Conservation (phyloP, 2,329 filamentous ascomycete species). For the Ascocoryne sarcoides region DNA sequence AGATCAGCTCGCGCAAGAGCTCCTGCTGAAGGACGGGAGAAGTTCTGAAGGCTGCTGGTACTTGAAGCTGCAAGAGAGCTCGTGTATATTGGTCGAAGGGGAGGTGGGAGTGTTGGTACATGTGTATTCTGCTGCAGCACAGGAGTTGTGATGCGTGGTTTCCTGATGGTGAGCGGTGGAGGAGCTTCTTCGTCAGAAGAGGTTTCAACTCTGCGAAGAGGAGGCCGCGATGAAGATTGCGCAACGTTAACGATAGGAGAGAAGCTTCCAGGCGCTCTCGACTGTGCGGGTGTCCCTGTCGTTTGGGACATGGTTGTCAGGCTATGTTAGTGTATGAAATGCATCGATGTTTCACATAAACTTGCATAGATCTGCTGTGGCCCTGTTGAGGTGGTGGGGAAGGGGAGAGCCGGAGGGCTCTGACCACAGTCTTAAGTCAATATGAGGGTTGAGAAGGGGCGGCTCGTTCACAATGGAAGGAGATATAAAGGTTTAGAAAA, state of each 20-base stretch:
- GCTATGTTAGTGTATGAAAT: slow-evolving; percentile 13
- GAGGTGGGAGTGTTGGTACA: background rate
- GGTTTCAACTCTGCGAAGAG: slow-evolving; percentile 37
- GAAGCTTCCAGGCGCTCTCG: slow-evolving; percentile 27
- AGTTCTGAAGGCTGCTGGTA: slow-evolving; percentile 42
- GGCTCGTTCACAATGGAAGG: background rate
- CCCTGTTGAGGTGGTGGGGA: background rate
- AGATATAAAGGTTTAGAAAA: background rate
- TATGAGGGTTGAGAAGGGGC: background rate
- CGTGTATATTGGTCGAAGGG: slow-evolving; percentile 41
- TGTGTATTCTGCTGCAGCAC: slow-evolving; percentile 19
- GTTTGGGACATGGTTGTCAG: slow-evolving; percentile 18
- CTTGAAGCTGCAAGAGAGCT: slow-evolving; percentile 40
- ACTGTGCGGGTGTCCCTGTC: slow-evolving; percentile 14
- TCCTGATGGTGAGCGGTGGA: slow-evolving; percentile 37
- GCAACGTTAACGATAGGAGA: slow-evolving; percentile 26
- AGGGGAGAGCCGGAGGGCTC: background rate
- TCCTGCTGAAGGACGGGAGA: slow-evolving; percentile 42
- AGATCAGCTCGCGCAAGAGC: slow-evolving; percentile 16
- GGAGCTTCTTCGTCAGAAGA: slow-evolving; percentile 35
- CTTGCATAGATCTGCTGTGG: slow-evolving; percentile 2
- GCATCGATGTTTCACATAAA: slow-evolving; percentile 21
- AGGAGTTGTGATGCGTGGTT: slow-evolving; percentile 31
- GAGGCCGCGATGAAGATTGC: slow-evolving; percentile 30
- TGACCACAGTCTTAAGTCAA: background rate